phyloP scores from a whole-genome alignment of 2,329 filamentous ascomycete species.

The Ophiostoma quercus region DNA sequence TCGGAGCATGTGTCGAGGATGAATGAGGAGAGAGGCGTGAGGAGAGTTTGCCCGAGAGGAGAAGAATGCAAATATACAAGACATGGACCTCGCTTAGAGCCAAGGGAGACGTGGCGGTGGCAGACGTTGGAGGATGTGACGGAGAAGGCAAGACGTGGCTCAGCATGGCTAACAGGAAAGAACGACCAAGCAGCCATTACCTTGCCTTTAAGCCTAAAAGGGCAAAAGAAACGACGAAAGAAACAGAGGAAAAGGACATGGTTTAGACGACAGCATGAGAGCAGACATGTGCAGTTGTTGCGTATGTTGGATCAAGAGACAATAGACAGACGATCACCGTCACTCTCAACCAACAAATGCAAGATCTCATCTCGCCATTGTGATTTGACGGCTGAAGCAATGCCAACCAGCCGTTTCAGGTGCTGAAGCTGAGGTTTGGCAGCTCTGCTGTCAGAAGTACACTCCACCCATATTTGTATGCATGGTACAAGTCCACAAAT shows the following conservation, averaged over 20 bases:
- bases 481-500: background rate
- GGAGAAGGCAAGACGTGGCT: background rate
- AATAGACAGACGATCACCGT: background rate
- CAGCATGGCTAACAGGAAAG: background rate
- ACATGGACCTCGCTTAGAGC: background rate
- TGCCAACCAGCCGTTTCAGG: background rate
- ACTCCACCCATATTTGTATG: background rate
- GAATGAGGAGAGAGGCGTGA: background rate
- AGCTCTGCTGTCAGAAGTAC: background rate
- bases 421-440: background rate
- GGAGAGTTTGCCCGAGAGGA: background rate
- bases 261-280: background rate
- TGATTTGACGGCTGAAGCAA: background rate
- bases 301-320: background rate
- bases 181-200: background rate
- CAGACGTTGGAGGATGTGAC: background rate
- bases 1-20: background rate
- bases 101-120: background rate
- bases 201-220: background rate
- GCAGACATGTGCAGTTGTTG: background rate
- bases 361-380: background rate
- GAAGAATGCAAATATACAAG: background rate
- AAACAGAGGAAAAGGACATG: background rate
- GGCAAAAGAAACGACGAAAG: background rate
- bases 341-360: background rate